Base-by-base conservation (phyloP, 305 asterid species). In the Fraxinus platypoda region DNA sequence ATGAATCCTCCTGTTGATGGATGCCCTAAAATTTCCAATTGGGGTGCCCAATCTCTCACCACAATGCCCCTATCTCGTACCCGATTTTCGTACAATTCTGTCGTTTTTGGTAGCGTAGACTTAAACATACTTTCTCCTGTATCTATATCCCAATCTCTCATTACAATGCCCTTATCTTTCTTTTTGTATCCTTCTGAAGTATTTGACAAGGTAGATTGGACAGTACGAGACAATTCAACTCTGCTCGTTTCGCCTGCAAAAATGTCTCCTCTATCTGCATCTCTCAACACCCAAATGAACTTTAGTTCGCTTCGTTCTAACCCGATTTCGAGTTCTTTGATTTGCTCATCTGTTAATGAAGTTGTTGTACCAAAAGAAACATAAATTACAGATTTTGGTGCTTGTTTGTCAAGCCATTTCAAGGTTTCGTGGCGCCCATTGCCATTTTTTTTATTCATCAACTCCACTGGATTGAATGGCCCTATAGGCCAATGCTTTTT, bases 41-140 rank as follows among this genome's bases (percentile, higher is more conserved):
- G 87, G 4, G 90, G 88, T 1, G 88, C 88, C 88, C 87, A 87
- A 25, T 85, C 87, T 35, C 85, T 76, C 64, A 85, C 88, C 52
- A 87, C 83, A 54, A 54, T 17, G 64, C 64, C 64, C 64, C 9
- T 54, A 17, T 54, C 25, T n/a, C 25, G 9, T n/a, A 54, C 64
- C n/a, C 9, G 25, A 1, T 54, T n/a, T 54, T 54, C 25, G 25
- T 54, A 5, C 25, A n/a, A 0, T n/a, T 17, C 3, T 54, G 25
- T 4, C 25, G 3, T 54, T 5, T 54, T n/a, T 17, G 25, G 21
- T 49, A 49, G 1, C 7, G 59, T 15, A 15, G 59, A 49, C 2
- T 49, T n/a, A 8, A 15, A 12, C n/a, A 2, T 43, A 43, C n/a
- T 12, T 12, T 12, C 59, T 15, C 59, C 2, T 49, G 8, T 4